Evolutionary conservation across 1,284 basidiomycete genomes (phyloP).

Genomic region (Hypsizygus ulmarius): DNA sequence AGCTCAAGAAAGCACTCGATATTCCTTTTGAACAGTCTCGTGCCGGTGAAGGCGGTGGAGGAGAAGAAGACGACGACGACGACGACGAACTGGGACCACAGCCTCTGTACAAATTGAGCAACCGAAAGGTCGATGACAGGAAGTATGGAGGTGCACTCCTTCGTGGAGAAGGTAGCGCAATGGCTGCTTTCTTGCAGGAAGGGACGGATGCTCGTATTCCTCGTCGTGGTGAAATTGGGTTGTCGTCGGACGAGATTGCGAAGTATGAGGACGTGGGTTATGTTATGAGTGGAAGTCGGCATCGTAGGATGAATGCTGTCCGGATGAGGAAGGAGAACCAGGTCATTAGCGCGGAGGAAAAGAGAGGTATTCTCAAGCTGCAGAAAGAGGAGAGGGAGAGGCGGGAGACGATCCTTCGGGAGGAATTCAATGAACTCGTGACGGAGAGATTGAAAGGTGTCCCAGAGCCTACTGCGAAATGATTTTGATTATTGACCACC

Average conservation of each 20-base stretch:
- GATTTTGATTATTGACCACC: background rate
- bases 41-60: slow-evolving; percentile 13
- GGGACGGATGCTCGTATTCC: slow-evolving; percentile 91
- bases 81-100: slow-evolving; percentile 65
- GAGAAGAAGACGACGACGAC: slow-evolving; percentile 44
- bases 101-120: slow-evolving; percentile 43
- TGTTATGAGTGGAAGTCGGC: slow-evolving; percentile 95
- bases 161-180: slow-evolving; percentile 93
- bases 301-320: slow-evolving; percentile 95
- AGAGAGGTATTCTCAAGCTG: slow-evolving; percentile 88
- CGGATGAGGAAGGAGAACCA: slow-evolving; percentile 99
- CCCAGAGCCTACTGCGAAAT: slow-evolving; percentile 13
- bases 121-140: slow-evolving; percentile 64
- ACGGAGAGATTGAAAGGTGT: slow-evolving; percentile 63
- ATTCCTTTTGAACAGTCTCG: background rate
- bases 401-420: slow-evolving; percentile 77
- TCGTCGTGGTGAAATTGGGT: slow-evolving; percentile 96
- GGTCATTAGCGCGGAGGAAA: slow-evolving; percentile 97
- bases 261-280: slow-evolving; percentile 89
- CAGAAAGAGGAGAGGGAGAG: slow-evolving; percentile 91
- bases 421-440: slow-evolving; percentile 81
- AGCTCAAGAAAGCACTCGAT: slow-evolving; percentile 2
- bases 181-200: slow-evolving; percentile 92
- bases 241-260: slow-evolving; percentile 85
- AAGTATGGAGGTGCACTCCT: slow-evolving; percentile 84